phyloP scores from a whole-genome alignment of 2,329 filamentous ascomycete species.

The Pezicula radicicola region DNA sequence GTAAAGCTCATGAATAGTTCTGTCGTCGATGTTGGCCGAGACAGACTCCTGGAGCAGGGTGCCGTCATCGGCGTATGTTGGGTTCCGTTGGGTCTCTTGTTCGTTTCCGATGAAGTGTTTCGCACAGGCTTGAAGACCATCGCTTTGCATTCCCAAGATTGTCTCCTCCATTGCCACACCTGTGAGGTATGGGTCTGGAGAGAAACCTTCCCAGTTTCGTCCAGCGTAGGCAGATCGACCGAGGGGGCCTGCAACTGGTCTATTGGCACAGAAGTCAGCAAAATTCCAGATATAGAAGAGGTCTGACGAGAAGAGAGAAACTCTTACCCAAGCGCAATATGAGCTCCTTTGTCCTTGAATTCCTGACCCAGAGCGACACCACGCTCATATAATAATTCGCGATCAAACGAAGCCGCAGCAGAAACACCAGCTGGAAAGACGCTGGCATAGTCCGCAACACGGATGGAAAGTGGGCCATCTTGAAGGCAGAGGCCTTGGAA shows the following conservation, averaged over 20 bases:
- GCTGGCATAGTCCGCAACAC: constrained; percentile 67
- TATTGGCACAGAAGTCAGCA: neutral
- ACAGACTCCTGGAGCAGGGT: constrained; percentile 51
- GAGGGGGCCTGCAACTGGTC: constrained; percentile 42
- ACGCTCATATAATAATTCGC: constrained; percentile 51
- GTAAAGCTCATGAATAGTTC: constrained; percentile 73
- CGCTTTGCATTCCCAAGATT: constrained; percentile 30
- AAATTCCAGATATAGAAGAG: neutral
- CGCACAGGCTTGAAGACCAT: constrained; percentile 31
- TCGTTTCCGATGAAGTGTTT: constrained; percentile 47
- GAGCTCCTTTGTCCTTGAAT: constrained; percentile 70
- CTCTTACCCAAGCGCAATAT: constrained; percentile 57
- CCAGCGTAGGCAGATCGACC: constrained; percentile 44
- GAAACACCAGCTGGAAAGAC: constrained; percentile 68
- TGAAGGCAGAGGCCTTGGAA: constrained; percentile 69
- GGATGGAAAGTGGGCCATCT: constrained; percentile 67
- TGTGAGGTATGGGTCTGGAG: constrained; percentile 30
- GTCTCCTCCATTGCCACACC: constrained; percentile 29
- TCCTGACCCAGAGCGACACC: constrained; percentile 51
- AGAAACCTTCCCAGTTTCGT: constrained; percentile 33
- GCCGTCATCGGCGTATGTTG: constrained; percentile 3
- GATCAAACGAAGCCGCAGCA: constrained; percentile 66
- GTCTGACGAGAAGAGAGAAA: neutral
- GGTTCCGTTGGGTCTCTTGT: constrained; percentile 42
- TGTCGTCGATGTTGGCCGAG: constrained; percentile 69